Evolutionary conservation across 305 asterid genomes (phyloP).

Genomic region (Fraxinus baroniana): DNA sequence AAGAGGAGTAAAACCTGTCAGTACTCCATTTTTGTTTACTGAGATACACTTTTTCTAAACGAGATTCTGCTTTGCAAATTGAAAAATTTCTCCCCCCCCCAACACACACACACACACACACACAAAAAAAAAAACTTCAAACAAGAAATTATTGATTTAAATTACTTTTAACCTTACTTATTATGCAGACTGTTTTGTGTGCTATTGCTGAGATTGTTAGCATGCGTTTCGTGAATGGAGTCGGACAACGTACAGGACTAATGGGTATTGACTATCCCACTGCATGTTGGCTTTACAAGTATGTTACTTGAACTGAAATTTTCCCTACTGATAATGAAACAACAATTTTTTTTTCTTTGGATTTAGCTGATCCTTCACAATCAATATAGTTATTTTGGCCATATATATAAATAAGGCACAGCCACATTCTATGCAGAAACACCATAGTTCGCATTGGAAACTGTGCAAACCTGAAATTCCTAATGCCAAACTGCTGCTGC

Average conservation of each 20-base stretch:
- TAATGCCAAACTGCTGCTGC: background rate
- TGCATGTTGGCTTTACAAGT: conserved; percentile 91
- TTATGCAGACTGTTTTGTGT: conserved; percentile 64
- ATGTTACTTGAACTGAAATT: conserved; percentile 24
- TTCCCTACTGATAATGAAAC: background rate
- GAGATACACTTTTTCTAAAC: background rate
- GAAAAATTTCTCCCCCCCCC: background rate
- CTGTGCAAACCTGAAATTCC: background rate
- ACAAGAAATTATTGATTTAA: background rate
- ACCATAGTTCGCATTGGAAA: background rate
- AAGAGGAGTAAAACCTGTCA: conserved; percentile 60
- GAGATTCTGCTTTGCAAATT: background rate
- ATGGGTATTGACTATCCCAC: conserved; percentile 97
- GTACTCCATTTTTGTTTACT: conserved; percentile 28
- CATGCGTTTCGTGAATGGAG: conserved; percentile 76
- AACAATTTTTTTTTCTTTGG: conserved; percentile 3
- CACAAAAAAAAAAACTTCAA: background rate
- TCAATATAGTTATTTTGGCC: background rate
- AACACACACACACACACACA: background rate
- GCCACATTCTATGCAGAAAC: background rate
- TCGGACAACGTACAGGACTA: conserved; percentile 76
- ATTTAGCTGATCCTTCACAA: conserved; percentile 1
- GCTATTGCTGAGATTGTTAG: conserved; percentile 84
- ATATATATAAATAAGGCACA: background rate
- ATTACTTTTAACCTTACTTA: background rate